Conservation (phyloP, 768 basidiomycete genomes). For the Gelatoporia subvermispora region DNA sequence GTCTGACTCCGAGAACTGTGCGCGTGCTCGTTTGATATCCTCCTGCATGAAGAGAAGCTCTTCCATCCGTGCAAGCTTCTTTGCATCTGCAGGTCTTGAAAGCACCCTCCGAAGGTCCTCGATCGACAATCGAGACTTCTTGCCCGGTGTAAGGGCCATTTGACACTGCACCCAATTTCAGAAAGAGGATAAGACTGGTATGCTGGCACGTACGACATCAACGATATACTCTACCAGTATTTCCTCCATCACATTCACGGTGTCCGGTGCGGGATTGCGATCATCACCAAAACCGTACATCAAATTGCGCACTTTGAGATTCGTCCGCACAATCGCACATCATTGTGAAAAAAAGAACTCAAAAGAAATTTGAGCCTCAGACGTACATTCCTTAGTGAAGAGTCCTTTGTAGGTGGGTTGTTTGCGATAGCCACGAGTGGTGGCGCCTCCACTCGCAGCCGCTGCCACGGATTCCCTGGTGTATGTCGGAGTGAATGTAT, state of each 20-base stretch:
- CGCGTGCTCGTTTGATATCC: slow-evolving; percentile 84
- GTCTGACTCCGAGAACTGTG: slow-evolving; percentile 64
- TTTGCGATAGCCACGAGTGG: slow-evolving; percentile 48
- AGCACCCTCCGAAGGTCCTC: slow-evolving; percentile 81
- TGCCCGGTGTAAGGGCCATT: slow-evolving; percentile 62
- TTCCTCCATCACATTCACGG: slow-evolving; percentile 90
- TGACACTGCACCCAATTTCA: slow-evolving; percentile 48
- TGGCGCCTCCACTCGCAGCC: slow-evolving; percentile 32
- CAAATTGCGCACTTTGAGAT: slow-evolving; percentile 61
- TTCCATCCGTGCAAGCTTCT: slow-evolving; percentile 89
- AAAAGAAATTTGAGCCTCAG: not conserved
- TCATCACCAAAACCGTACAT: slow-evolving; percentile 97
- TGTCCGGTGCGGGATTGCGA: slow-evolving; percentile 80
- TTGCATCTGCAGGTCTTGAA: slow-evolving; percentile 82
- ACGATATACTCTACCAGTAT: slow-evolving; percentile 87
- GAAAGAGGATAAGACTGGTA: not conserved
- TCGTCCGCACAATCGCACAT: slow-evolving; percentile 1
- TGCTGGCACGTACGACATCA: slow-evolving; percentile 77
- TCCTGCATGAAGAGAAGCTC: slow-evolving; percentile 91
- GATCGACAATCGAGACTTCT: slow-evolving; percentile 72
- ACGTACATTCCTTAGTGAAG: slow-evolving; percentile 79
- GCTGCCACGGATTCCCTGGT: slow-evolving; percentile 44
- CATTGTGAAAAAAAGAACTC: not conserved
- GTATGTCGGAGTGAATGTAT: slow-evolving; percentile 49
- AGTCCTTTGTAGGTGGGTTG: slow-evolving; percentile 68